Conservation (phyloP, 768 basidiomycete species). For the Pleurotus pulmonarius region DNA sequence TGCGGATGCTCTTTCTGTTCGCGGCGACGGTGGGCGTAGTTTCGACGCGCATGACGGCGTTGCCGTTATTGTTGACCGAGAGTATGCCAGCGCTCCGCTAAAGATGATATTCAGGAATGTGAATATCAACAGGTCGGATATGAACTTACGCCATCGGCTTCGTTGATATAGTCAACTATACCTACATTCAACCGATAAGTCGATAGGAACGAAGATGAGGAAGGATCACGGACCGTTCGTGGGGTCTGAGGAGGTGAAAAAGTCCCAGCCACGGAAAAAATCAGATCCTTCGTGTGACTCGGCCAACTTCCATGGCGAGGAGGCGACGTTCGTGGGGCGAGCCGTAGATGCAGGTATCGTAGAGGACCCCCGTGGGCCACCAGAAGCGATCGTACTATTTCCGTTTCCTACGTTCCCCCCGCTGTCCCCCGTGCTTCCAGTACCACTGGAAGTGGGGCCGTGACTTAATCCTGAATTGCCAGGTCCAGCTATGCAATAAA, state of each 20-base stretch:
- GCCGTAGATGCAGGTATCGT: slow-evolving; percentile 8
- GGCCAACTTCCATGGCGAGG: slow-evolving; percentile 57
- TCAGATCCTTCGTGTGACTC: slow-evolving; percentile 61
- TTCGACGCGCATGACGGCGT: slow-evolving; percentile 87
- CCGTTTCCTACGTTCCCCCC: neutral
- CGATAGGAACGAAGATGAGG: neutral
- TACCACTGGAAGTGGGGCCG: slow-evolving; percentile 14
- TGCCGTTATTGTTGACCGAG: slow-evolving; percentile 62
- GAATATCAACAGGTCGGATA: slow-evolving; percentile 3
- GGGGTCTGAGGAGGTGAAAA: slow-evolving; percentile 67
- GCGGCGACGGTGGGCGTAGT: slow-evolving; percentile 70
- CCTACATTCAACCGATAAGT: slow-evolving; percentile 17
- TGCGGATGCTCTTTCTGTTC: slow-evolving; percentile 74
- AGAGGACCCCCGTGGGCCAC: slow-evolving; percentile 1
- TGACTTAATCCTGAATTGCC: slow-evolving; percentile 23
- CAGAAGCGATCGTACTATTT: slow-evolving; percentile 18
- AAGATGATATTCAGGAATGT: slow-evolving; percentile 5
- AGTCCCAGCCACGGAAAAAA: slow-evolving; percentile 85
- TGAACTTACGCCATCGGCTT: slow-evolving; percentile 50
- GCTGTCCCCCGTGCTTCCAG: slow-evolving; percentile 12
- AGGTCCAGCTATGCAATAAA: slow-evolving; percentile 42
- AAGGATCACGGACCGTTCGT: slow-evolving; percentile 52
- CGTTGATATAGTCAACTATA: slow-evolving; percentile 62
- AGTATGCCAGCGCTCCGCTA: slow-evolving; percentile 58
- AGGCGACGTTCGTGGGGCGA: slow-evolving; percentile 17